phyloP scores from a whole-genome alignment of 2,329 filamentous ascomycete genomes.

The Didymella sp. region DNA sequence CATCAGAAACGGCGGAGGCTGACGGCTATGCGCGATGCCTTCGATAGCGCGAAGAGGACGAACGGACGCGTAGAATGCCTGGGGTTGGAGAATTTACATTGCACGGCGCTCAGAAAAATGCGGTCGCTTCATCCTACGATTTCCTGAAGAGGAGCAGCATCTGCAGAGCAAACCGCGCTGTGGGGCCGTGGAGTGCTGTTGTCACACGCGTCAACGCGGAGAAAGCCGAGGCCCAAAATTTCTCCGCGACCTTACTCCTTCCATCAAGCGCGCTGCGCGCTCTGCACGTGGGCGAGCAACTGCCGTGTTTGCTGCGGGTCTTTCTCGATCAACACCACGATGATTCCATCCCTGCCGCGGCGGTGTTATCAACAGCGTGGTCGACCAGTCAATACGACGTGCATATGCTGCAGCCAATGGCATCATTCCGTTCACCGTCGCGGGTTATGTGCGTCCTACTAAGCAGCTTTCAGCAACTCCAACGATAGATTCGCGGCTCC shows the following conservation, averaged over 20 bases:
- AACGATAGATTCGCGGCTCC: background rate
- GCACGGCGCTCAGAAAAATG: background rate
- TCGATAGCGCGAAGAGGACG: background rate
- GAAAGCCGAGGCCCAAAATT: background rate
- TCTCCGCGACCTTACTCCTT: background rate
- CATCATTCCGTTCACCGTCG: background rate
- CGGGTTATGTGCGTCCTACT: background rate
- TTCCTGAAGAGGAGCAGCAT: background rate
- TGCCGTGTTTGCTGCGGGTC: constrained; percentile 6
- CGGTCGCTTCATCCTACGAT: too few species aligned
- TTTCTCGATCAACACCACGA: constrained; percentile 4
- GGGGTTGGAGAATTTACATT: background rate
- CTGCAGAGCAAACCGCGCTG: background rate
- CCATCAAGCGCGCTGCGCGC: background rate
- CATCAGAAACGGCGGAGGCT: background rate
- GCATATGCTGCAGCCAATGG: background rate
- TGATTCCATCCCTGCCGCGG: constrained; percentile 1
- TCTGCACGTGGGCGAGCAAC: constrained; percentile 14
- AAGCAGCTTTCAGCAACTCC: constrained; percentile 5
- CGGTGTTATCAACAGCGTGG: background rate
- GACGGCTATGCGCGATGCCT: background rate
- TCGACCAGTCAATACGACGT: background rate
- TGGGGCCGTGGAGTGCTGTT: background rate
- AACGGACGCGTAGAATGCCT: background rate
- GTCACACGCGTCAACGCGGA: background rate